A percentile compares a stretch with the other conserved stretches of the same genome.
phyloP scores from a whole-genome alignment of 169 alveolate species.

The Plasmodium knowlesi region DNA sequence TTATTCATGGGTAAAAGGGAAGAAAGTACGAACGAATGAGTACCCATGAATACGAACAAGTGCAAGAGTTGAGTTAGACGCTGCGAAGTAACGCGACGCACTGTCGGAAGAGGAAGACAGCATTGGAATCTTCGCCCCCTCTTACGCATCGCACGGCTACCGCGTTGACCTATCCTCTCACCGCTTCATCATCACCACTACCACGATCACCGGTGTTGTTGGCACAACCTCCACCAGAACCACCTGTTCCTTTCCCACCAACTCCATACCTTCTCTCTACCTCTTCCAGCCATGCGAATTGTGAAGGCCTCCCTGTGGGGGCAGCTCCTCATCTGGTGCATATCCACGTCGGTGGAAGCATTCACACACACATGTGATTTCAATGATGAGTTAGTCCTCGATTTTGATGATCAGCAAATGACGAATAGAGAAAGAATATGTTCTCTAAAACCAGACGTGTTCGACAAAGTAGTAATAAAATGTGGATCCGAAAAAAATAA shows the following conservation, averaged over 20 bases:
- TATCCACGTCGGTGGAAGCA: not conserved
- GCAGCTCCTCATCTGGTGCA: not conserved
- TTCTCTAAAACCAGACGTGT: not conserved
- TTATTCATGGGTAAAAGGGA: not conserved
- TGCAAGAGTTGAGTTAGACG: not conserved
- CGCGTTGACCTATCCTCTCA: too few species aligned
- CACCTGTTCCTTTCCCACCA: too few species aligned
- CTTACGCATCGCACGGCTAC: too few species aligned
- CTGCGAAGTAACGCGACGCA: not conserved
- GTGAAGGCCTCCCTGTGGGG: not conserved
- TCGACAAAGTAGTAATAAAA: conserved; percentile 8
- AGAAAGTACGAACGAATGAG: not conserved
- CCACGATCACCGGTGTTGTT: too few species aligned
- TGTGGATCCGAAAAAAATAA: conserved; percentile 38
- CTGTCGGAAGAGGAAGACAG: not conserved
- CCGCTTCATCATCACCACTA: too few species aligned
- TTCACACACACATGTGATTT: conserved; percentile 26
- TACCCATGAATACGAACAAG: not conserved
- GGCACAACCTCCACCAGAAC: too few species aligned
- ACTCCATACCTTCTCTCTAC: too few species aligned
- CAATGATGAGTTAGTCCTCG: not conserved
- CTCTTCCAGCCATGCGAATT: not conserved
- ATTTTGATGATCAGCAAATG: not conserved
- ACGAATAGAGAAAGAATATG: not conserved
- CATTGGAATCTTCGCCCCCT: not conserved